phyloP scores from a whole-genome alignment of 2,329 filamentous ascomycete genomes.

The Cladophialophora carrionii region DNA sequence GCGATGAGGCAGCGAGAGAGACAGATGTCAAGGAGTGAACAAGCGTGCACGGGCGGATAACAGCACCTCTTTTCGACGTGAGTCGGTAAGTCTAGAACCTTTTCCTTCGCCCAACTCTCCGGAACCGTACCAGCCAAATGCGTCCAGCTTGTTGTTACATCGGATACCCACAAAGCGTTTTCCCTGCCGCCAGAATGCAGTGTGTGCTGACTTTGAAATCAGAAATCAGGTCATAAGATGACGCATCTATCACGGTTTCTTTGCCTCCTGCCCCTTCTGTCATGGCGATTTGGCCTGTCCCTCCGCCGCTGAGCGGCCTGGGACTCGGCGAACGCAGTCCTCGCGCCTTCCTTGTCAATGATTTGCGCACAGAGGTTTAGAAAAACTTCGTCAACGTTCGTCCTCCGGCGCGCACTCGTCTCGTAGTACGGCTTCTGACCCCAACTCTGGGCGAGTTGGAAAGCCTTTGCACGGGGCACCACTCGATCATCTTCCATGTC shows the following conservation, averaged over 20 bases:
- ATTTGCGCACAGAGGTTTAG: conserved; percentile 82
- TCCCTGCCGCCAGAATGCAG: neutral
- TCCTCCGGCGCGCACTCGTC: conserved; percentile 77
- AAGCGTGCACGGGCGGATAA: neutral
- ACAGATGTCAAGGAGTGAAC: neutral
- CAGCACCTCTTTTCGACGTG: conserved; percentile 1
- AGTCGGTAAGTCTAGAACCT: conserved; percentile 5
- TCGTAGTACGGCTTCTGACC: conserved; percentile 87
- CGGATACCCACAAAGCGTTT: neutral
- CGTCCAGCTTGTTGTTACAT: neutral
- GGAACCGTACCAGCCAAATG: neutral
- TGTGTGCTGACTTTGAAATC: neutral
- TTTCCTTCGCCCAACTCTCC: neutral
- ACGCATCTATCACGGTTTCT: conserved; percentile 43
- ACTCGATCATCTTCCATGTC: conserved; percentile 84
- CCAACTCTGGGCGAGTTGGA: conserved; percentile 84
- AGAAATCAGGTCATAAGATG: conserved; percentile 29
- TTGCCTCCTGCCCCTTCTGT: conserved; percentile 43
- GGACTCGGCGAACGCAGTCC: conserved; percentile 43
- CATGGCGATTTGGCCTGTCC: conserved; percentile 43
- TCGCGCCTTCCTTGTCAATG: conserved; percentile 66
- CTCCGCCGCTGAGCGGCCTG: conserved; percentile 43
- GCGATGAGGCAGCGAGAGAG: neutral
- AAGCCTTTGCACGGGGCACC: conserved; percentile 77
- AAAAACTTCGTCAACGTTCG: conserved; percentile 91